phyloP scores from a whole-genome alignment of 2,329 filamentous ascomycete species.

The Pseudogymnoascus verrucosus region DNA sequence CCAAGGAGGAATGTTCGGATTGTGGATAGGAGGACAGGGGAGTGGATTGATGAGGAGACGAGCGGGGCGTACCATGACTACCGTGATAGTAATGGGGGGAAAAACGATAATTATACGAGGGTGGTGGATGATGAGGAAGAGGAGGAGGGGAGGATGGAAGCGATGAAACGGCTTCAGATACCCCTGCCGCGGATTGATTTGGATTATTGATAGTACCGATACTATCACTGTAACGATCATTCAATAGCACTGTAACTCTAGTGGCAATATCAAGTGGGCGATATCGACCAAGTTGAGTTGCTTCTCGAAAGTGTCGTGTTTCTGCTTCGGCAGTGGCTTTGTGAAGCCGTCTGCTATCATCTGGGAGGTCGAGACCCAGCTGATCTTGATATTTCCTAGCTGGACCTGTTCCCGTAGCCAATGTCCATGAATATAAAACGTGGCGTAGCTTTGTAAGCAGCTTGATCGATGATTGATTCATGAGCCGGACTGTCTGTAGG shows the following conservation, averaged over 20 bases:
- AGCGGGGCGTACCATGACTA: neutral
- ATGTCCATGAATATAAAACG: too few species aligned
- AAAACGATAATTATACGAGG: neutral
- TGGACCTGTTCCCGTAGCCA: too few species aligned
- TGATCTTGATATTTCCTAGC: too few species aligned
- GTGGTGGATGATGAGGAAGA: neutral
- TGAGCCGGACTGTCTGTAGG: too few species aligned
- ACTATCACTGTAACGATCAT: neutral
- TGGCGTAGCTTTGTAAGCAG: too few species aligned
- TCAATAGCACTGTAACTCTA: neutral
- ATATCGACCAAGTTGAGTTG: too few species aligned
- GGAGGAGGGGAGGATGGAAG: neutral
- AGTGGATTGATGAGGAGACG: neutral
- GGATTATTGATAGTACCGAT: neutral
- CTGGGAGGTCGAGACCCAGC: too few species aligned
- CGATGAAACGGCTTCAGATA: neutral
- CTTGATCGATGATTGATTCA: too few species aligned
- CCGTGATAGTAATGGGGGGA: neutral
- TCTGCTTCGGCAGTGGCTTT: too few species aligned
- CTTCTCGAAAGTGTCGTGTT: too few species aligned
- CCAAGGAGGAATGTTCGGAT: neutral
- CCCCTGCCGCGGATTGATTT: neutral
- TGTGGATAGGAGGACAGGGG: neutral
- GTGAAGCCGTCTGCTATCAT: too few species aligned
- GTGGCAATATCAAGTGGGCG: too few species aligned